Base-by-base conservation (phyloP, 2,329 filamentous ascomycete species). In the Penicillium concentricum region DNA sequence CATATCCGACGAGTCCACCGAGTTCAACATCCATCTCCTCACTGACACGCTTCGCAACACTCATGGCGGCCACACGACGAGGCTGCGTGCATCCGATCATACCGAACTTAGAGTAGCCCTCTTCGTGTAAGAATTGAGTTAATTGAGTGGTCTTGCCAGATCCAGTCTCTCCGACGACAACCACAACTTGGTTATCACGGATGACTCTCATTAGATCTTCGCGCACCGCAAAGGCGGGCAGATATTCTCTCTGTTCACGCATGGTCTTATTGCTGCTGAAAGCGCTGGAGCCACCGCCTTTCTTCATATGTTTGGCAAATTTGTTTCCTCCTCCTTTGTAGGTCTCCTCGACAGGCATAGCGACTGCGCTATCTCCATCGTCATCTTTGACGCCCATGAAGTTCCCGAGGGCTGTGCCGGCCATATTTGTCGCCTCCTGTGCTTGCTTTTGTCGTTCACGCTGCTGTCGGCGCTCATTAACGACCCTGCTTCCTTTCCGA, bases 11-110 rank as follows among this genome's bases (percentile, higher is more conserved):
- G 0, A 88, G 84, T 55, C 88, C 87, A 47, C 94, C 94, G 10
- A 99, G 80, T 55, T 88, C 88, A 43, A 96, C 92, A 65, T 96
- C 90, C 95, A 99, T 99, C 77, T 99, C 94, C 76, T 99, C 94
- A 56, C 91, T 91, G 38, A 99, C 94, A 80, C 94, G 92, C 74
- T 97, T 97, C 2, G 94, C 94, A 28, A 99, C 94, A 77, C 92
- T 97, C 94, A 99, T 99, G 22, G 94, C 94, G 24, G 94, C 94
- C 34, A 99, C 95, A 81, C 94, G 90, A 67, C 94, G 86, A 51
- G 94, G 94, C 66, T 99, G 94, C 1, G 94, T 99, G 71, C 94
- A 99, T 5, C 92, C 93, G 66, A 99, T 97, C 82, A 97, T 87
- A 47, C 94, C 94, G 32, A 82, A 78, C 54, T 88, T 89, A 15